Base-by-base conservation (phyloP, 2,329 filamentous ascomycete species). In the Fusarium sp. region DNA sequence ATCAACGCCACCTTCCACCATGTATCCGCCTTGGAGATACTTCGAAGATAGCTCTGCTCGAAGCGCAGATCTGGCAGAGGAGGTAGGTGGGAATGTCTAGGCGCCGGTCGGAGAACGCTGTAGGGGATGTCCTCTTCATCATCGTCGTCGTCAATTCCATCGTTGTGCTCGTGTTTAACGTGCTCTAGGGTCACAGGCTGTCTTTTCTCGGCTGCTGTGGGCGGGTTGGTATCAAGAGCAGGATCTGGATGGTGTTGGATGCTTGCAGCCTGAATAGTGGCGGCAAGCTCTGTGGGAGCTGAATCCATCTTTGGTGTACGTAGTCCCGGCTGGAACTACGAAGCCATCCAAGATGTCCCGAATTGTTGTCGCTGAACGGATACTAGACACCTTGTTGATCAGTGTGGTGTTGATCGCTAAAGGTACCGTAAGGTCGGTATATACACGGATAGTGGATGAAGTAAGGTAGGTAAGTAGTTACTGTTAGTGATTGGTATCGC, bases 31-130 rank as follows among this genome's bases (percentile, higher is more conserved):
- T 90, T 87, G 73, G 92, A 89, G 76, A 99, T 93, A 83, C 95
- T 97, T 77, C 93, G 92, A 61, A 99, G 88, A 82, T 99, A 99
- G 86, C 95, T 98, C 88, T 99, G 96, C 85, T 99, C 96, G 83
- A 98, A 98, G 47, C 96, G 90, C 74, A 99, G 86, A 84, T 99
- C 96, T 8, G 95, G 95, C 79, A 98, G 88, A 14, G 90, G 89
- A 35, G 88, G 89, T 61, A 91, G 84, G 44, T 83, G 81, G 39
- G 83, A 81, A 51, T 79, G 78, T 53, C 85, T 86, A 57, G 84
- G 84, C 61, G 86, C 82, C 51, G 90, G 86, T 47, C 86, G 85
- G 57, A 95, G 82, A 10, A 92, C 87, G 73, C 89, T 92, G 69
- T 91, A 86, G 18, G 92, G 92, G 28, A 94, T 90, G 61, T 93